Evolutionary conservation across 768 basidiomycete species (phyloP), one percentile per base, ranked within the genome.

Genomic region (Kwoniella europaea): DNA sequence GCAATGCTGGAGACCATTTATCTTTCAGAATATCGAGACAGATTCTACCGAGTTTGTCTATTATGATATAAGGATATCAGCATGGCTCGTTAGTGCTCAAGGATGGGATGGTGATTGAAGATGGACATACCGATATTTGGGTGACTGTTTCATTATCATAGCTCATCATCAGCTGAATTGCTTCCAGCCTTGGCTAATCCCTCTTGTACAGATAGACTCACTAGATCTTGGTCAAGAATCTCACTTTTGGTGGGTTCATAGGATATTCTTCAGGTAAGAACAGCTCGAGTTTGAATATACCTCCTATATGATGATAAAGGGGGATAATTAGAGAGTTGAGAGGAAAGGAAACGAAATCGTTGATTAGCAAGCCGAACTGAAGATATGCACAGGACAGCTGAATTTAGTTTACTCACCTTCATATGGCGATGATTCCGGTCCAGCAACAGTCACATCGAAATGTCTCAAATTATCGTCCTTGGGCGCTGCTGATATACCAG

Each of bases 261-360:
- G 97, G 97, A 85, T 99, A 99, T 84, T 98, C 97, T 84, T 98
- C 97, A 4, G 97, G 97, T 29, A 99, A 87, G 86, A 98, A 99
- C 55, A 99, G 87, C 84, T 99, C 97, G n/a, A 98, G 88, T 78
- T 90, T 91, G 86, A 98, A 98, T 20, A 92, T 86, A 22, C 96
- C 97, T 77, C 91, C 95, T 97, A 69, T 43, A 65, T 44, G 22
- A 20, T 10, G 58, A 13, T 27, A 15, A 15, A 29, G n/a, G 22
- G 58, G 18, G 22, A 61, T 59, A 9, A 52, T 42, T 61, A 15
- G 35, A 35, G 13, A 60, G 29, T 56, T 15, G 52, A 6, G 46
- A 50, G 46, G 29, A 12, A 43, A n/a, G 43, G 10, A 59, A n/a
- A 20, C 10, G n/a, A n/a, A 18, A 62, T 22, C 13, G 18, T 50